A percentile compares a stretch with the other conserved stretches of the same genome.
phyloP scores from a whole-genome alignment of 176 grass and related monocot species.

The Triticum timopheevii region DNA sequence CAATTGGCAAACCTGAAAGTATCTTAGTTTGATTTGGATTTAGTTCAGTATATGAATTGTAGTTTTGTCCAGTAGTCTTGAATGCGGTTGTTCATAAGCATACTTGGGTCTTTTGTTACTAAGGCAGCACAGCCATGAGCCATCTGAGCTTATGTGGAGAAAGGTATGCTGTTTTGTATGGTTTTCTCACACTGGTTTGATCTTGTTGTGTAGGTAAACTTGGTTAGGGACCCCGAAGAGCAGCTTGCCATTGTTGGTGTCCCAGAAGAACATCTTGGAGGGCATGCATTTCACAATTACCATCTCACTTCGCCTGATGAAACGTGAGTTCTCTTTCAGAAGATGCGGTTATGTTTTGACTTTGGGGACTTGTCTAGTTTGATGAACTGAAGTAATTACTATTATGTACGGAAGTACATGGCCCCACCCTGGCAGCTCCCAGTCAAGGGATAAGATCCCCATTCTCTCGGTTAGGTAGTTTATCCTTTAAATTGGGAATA shows the following conservation, averaged over 20 bases:
- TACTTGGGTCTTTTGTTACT: background rate
- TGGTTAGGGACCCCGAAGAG: slow-evolving; percentile 69
- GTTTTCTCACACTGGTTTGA: slow-evolving; percentile 8
- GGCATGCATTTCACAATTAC: slow-evolving; percentile 96
- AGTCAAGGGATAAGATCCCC: background rate
- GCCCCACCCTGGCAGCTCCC: background rate
- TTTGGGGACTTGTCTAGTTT: background rate
- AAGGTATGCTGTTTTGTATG: background rate
- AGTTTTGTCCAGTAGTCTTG: background rate
- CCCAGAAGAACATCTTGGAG: slow-evolving; percentile 68
- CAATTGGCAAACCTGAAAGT: background rate
- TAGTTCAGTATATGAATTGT: background rate
- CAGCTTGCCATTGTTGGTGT: slow-evolving; percentile 86
- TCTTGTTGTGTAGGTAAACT: slow-evolving; percentile 52
- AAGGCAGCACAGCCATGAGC: background rate
- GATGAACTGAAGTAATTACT: background rate
- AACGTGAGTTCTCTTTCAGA: slow-evolving; percentile 52
- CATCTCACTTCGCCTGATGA: slow-evolving; percentile 90
- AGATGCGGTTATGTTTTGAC: slow-evolving; percentile 1
- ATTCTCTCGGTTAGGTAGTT: background rate
- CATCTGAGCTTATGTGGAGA: background rate
- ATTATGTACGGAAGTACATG: background rate
- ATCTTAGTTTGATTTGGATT: background rate
- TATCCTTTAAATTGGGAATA: background rate
- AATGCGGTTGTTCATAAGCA: background rate